Base-by-base conservation (phyloP, 2,329 filamentous ascomycete genomes). In the Nannizzia gypsea region DNA sequence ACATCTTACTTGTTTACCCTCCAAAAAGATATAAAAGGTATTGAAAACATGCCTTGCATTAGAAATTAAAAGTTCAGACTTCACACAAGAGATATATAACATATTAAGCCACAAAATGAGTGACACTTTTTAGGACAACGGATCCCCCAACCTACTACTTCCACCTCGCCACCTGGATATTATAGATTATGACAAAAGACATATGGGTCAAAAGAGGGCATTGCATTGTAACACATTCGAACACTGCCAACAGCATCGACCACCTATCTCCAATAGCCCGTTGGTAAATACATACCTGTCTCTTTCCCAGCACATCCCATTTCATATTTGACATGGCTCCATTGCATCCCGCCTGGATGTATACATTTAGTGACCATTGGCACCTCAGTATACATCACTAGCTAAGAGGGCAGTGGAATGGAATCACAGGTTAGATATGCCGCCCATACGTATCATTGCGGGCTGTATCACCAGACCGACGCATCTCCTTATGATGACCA, bases 401-500 rank as follows among this genome's bases (percentile, higher is more conserved):
- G 38, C 15, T 17, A n/a, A n/a, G 15, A 54, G 26, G 22, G 31
- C 31, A 36, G 13, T 36, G 31, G 9, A 36, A 36, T 11, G 9
- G 31, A 11, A 9, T 34, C 31, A 26, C 2, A 2, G 22, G 28
- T 54, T 54, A 54, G n/a, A 54, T 15, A 54, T 54, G 50, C 17
- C 50, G 50, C n/a, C 50, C 50, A 15, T 54, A 54, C 13, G 50
- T 54, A 28, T 54, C 50, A 17, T 54, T 54, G 26, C 50, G 50
- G 50, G 13, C 50, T 15, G 44, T 50, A 15, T 54, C 50, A 3
- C 50, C 50, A 6, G 50, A 54, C 34, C 50, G 50, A 54, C 50
- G 50, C 6, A 54, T n/a, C 8, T 54, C 50, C 50, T 54, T 54
- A 6, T 54, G 50, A 34, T 54, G 50, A 5, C 50, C 50, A 17